Evolutionary conservation across 345 rosid genomes (phyloP), one percentile per base, ranked within the genome.

Genomic region (Euphorbia pulcherrima): DNA sequence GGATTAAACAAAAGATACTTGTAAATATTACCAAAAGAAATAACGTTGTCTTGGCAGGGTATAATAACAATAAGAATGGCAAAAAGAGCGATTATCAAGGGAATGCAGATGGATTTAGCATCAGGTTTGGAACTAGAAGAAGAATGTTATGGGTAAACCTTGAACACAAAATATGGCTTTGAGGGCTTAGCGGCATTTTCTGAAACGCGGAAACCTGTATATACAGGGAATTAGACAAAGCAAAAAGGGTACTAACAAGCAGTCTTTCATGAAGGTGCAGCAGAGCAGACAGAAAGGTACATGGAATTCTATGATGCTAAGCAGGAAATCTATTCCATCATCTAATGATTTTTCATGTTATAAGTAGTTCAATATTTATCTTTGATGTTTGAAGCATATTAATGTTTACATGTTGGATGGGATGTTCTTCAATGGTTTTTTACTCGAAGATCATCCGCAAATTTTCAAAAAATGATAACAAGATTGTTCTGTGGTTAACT

Each of bases 131-230:
- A 86, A n/a, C 55, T 86, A 59, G 98, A 93, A 79, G 90, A 87
- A 73, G 85, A 82, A 70, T 88, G 96, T 81, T 87, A 93, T 64
- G 75, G 80, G 72, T 80, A 72, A 68, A 37, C 77, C 64, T 68
- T 93, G 62, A 64, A 85, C 80, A 86, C 96, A 2, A 65, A 84
- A 41, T 97, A 93, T 79, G 90, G 97, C 24, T 80, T 89, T 75
- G 96, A 90, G 81, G 96, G 97, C 50, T 80, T 93, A 81, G 90
- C 86, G 41, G 92, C 98, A 74, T 92, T 90, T 76, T 90, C 90
- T 4, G 92, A 92, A 83, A 93, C 83, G 75, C 84, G 96, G 69
- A 89, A 89, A 79, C 96, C 97, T 51, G 65, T 63, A 51, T 93
- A 89, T 65, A 75, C 16, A 21, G 94, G 97, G 21, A 69, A 82